These are phyloP conservation scores for Penstemon barbatus DNA, from an alignment of 257 asterid genomes.

Conservation along the genomic window DNA sequence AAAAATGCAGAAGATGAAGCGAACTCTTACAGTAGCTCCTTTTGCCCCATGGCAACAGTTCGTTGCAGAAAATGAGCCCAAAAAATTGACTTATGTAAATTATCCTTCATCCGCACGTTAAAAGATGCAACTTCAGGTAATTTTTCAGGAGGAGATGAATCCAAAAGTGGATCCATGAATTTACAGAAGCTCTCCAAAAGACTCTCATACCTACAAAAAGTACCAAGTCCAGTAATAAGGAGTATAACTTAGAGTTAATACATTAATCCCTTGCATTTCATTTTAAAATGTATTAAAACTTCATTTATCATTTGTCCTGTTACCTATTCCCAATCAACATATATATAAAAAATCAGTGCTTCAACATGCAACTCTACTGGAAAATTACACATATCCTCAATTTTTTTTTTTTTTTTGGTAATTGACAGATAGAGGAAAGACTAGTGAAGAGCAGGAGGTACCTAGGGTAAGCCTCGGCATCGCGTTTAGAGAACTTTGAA, in stretches of 20 bases:
- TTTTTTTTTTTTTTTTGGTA: too few species aligned
- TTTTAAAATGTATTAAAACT: too few species aligned
- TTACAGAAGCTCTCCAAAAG: conserved; percentile 74
- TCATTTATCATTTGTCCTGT: too few species aligned
- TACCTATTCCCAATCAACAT: too few species aligned
- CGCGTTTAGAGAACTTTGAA: conserved; percentile 82
- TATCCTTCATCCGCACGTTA: conserved; percentile 63
- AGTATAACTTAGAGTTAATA: neutral
- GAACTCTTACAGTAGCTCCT: conserved; percentile 73
- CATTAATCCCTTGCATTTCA: neutral
- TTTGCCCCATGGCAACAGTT: conserved; percentile 76
- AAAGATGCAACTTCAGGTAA: conserved; percentile 49
- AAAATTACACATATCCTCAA: neutral
- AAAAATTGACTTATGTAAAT: conserved; percentile 61
- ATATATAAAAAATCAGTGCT: too few species aligned
- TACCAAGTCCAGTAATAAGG: neutral
- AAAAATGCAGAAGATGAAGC: conserved; percentile 21
- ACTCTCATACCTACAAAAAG: conserved; percentile 61
- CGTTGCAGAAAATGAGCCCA: conserved; percentile 73
- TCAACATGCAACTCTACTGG: neutral
- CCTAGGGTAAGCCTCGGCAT: conserved; percentile 87
- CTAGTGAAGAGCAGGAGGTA: neutral
- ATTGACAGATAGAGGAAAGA: too few species aligned
- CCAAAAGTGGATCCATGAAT: conserved; percentile 87
- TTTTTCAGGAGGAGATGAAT: conserved; percentile 80